Evolutionary conservation across 768 basidiomycete genomes (phyloP).

Genomic region (Boletus reticuloceps): DNA sequence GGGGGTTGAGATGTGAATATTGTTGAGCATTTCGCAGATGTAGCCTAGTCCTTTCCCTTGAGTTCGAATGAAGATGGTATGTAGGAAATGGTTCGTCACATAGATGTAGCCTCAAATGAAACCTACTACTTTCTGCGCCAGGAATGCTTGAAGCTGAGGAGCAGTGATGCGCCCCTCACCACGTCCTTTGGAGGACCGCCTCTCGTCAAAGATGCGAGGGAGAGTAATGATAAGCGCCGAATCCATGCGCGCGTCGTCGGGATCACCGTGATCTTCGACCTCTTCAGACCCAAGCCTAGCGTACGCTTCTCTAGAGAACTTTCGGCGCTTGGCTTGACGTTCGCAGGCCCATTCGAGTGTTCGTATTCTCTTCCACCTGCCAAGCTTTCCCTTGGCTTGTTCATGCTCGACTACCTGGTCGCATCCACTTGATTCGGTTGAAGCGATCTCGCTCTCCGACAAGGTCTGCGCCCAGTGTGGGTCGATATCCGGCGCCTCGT

Average conservation of each 20-base stretch:
- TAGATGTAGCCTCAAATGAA: constrained; percentile 19
- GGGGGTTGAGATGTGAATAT: constrained; percentile 18
- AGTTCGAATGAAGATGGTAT: constrained; percentile 22
- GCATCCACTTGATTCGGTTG: not conserved
- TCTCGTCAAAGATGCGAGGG: constrained; percentile 19
- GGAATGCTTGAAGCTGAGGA: constrained; percentile 30
- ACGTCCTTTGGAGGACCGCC: constrained; percentile 19
- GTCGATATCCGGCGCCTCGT: constrained; percentile 3
- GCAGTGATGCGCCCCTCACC: constrained; percentile 26
- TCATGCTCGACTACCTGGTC: constrained; percentile 5
- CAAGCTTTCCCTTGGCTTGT: constrained; percentile 2
- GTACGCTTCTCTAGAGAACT: constrained; percentile 19
- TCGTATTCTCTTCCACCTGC: constrained; percentile 23
- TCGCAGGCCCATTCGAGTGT: constrained; percentile 48
- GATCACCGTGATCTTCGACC: constrained; percentile 3
- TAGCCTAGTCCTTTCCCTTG: constrained; percentile 26
- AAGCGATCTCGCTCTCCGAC: not conserved
- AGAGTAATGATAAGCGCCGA: constrained; percentile 32
- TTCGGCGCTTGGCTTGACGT: constrained; percentile 37
- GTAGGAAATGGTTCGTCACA: constrained; percentile 17
- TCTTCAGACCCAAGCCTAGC: constrained; percentile 19
- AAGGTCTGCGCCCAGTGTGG: not conserved
- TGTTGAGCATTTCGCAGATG: constrained; percentile 27
- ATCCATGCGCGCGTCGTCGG: constrained; percentile 14
- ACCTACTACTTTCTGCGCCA: constrained; percentile 22